Base-by-base conservation (phyloP, 2,329 filamentous ascomycete genomes). In the Mariannaea sp. region DNA sequence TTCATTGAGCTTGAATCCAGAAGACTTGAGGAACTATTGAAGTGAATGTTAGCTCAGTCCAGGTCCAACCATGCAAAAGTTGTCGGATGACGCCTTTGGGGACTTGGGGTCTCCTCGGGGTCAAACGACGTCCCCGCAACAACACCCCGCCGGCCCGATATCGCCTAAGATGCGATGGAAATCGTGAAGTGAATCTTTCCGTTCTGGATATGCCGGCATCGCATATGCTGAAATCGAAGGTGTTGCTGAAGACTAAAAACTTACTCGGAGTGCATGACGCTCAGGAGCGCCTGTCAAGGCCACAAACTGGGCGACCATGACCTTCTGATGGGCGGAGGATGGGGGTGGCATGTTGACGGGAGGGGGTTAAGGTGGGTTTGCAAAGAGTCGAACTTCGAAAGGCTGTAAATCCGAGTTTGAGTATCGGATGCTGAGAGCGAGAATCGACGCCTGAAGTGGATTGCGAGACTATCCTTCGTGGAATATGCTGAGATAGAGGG, bases 1-100 rank as follows among this genome's bases (percentile, higher is more conserved):
- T 53, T 80, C 73, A 51, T 83, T 77, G 6, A 83, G 65, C 64
- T 77, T 80, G 65, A 78, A 84, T 39, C 73, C 72, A 5, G 75
- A 66, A 40, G 71, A 73, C 60, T 77, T 82, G 17, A 81, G 71
- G 58, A 71, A 80, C 79, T 82, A 55, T 53, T 55, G 48, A 29
- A 55, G 38, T 42, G 24, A 9, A 47, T 53, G 56, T 70, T 62
- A 70, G 68, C 61, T 49, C 41, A 53, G 49, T 60, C 52, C 41
- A 53, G 49, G 19, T 47, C 33, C 29, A 48, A 49, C 54, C 49
- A 16, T 38, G 32, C 43, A 55, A 45, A 45, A 58, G n/a, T 55
- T 22, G 16, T 49, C 35, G 49, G 52, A 46, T 32, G 33, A 30
- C 35, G 33, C 16, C 19, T 36, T 20, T 10, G 33, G 33, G 36